phyloP scores from a whole-genome alignment of 257 asterid genomes.

The Scutellaria baicalensis region DNA sequence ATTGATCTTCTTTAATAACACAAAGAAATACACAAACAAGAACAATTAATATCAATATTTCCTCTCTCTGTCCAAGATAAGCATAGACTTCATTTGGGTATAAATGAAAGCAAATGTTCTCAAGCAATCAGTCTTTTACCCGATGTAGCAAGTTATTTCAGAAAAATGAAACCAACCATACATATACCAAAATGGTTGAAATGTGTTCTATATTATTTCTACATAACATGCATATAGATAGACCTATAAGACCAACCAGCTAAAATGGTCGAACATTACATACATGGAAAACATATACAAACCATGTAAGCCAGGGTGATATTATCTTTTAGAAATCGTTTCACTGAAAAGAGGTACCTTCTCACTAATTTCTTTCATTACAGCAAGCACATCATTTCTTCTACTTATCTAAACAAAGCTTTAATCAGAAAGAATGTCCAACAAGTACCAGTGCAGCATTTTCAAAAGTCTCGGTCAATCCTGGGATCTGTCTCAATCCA shows the following conservation, averaged over 20 bases:
- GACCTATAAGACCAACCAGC: background rate
- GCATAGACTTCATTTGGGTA: background rate
- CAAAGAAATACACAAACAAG: background rate
- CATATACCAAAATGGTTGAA: background rate
- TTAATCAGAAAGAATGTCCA: slow-evolving; percentile 2
- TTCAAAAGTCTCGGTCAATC: slow-evolving; percentile 61
- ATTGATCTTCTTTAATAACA: slow-evolving; percentile 1
- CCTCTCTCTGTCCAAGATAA: background rate
- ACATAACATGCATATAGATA: too few species aligned
- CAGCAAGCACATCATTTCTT: background rate
- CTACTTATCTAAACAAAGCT: background rate
- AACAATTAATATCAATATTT: background rate
- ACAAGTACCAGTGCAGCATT: slow-evolving; percentile 81
- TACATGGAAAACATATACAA: background rate
- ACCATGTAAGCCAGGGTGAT: background rate
- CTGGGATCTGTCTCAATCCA: slow-evolving; percentile 90
- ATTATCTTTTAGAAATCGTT: background rate
- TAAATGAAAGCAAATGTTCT: background rate
- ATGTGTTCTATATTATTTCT: too few species aligned
- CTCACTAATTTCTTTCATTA: background rate
- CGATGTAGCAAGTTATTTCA: background rate
- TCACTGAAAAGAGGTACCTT: background rate
- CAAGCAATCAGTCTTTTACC: background rate
- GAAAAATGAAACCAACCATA: background rate
- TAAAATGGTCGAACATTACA: background rate